Evolutionary conservation across 352 stramenopile genomes (phyloP).

Genomic region (Globisporangium yorkense): DNA sequence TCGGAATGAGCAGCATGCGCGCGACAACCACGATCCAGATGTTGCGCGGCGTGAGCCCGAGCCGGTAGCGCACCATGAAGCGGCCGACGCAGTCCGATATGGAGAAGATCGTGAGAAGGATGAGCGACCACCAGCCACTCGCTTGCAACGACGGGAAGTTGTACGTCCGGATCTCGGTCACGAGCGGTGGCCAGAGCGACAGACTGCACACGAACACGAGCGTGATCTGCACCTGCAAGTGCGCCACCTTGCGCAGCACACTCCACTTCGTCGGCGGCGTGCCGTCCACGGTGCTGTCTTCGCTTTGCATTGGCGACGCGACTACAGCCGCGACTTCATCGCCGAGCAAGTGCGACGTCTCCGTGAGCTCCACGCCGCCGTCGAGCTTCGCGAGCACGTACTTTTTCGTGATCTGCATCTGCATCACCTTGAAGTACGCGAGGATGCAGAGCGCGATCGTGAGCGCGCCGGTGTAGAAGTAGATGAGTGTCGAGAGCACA

Average conservation of each 20-base stretch:
- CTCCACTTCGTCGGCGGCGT: conserved; percentile 50
- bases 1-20: conserved; percentile 56
- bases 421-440: conserved; percentile 66
- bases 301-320: neutral
- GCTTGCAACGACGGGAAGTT: conserved; percentile 66
- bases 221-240: conserved; percentile 61
- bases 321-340: neutral
- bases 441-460: conserved; percentile 75
- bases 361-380: conserved; percentile 47
- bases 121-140: conserved; percentile 77
- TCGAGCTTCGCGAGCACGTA: conserved; percentile 29
- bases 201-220: conserved; percentile 69
- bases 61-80: conserved; percentile 66
- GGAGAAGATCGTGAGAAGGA: conserved; percentile 76
- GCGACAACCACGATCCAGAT: conserved; percentile 57
- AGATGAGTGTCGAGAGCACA: conserved; percentile 67
- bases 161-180: conserved; percentile 80
- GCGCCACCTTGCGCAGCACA: conserved; percentile 60
- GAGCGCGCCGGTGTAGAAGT: conserved; percentile 78
- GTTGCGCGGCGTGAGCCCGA: conserved; percentile 50
- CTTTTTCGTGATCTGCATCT: conserved; percentile 48
- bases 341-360: conserved; percentile 38
- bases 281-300: conserved; percentile 14
- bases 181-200: conserved; percentile 69
- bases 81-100: conserved; percentile 63